Percentiles rank a stretch among this genome's conserved stretches.
Conservation (phyloP, 2,329 filamentous ascomycete species). For the Salinomyces thailandicus region DNA sequence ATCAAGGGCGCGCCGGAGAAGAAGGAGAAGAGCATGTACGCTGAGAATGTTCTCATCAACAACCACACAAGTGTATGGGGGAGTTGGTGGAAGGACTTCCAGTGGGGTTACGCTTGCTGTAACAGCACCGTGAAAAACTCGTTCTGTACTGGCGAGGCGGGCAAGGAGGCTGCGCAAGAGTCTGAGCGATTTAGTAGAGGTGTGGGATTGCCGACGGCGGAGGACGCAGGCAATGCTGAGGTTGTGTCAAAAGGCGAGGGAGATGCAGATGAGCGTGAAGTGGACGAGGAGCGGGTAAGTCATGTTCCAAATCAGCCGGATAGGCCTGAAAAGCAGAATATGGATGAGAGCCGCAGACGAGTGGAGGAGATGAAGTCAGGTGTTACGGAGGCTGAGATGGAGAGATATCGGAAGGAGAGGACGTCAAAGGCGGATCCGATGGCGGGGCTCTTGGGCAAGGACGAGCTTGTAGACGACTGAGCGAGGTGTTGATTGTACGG, state of each 20-base stretch:
- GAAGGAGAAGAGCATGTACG: slow-evolving; percentile 77
- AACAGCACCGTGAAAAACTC: slow-evolving; percentile 91
- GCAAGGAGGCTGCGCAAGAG: slow-evolving; percentile 69
- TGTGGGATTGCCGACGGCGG: slow-evolving; percentile 26
- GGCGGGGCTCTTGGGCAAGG: slow-evolving; percentile 67
- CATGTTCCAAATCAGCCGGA: slow-evolving; percentile 36
- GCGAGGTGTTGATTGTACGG: too few species aligned
- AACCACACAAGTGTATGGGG: slow-evolving; percentile 93
- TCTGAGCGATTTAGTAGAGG: slow-evolving; percentile 52
- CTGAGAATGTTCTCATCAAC: slow-evolving; percentile 76
- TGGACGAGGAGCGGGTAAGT: slow-evolving; percentile 2
- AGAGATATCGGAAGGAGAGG: slow-evolving; percentile 69
- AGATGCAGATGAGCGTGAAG: slow-evolving; percentile 20
- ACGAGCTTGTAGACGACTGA: slow-evolving; percentile 52
- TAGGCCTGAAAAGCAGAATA: slow-evolving; percentile 30
- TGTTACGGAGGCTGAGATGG: slow-evolving; percentile 73
- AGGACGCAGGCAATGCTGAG: slow-evolving; percentile 13
- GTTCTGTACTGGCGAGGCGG: slow-evolving; percentile 90
- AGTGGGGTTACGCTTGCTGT: slow-evolving; percentile 94
- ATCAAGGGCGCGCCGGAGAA: slow-evolving; percentile 79
- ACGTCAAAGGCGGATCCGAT: slow-evolving; percentile 73
- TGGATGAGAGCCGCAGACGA: slow-evolving; percentile 54
- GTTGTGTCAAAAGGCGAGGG: slow-evolving; percentile 10
- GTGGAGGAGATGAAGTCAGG: slow-evolving; percentile 68
- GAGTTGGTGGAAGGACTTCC: slow-evolving; percentile 92